phyloP scores from a whole-genome alignment of 1,284 basidiomycete genomes.

The Phellopilus nigrolimitatus region DNA sequence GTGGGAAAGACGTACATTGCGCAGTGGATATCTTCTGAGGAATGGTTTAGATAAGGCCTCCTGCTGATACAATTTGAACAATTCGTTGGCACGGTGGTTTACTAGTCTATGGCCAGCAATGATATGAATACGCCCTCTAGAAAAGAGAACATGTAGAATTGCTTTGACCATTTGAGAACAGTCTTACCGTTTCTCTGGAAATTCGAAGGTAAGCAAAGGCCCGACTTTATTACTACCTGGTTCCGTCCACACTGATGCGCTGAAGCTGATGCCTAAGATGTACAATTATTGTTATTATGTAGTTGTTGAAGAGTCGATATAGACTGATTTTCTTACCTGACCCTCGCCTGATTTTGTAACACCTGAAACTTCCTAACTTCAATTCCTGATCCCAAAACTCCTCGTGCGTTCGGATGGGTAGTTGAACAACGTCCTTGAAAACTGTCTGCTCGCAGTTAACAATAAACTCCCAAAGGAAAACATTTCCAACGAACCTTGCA shows the following conservation, averaged over 20 bases:
- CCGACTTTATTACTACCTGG: neutral
- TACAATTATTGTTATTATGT: neutral
- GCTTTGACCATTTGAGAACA: constrained; percentile 23
- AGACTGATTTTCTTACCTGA: constrained; percentile 23
- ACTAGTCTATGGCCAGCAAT: constrained; percentile 39
- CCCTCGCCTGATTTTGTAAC: constrained; percentile 22
- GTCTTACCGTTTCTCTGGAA: constrained; percentile 53
- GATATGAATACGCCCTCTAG: constrained; percentile 60
- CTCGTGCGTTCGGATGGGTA: neutral
- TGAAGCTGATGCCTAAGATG: neutral
- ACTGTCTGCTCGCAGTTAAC: neutral
- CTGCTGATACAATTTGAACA: constrained; percentile 59
- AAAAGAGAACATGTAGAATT: neutral
- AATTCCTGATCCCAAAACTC: constrained; percentile 17
- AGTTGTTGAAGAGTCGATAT: neutral
- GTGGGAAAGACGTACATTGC: constrained; percentile 42
- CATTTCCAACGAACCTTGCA: constrained; percentile 38
- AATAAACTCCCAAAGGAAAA: constrained; percentile 5
- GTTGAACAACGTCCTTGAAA: neutral
- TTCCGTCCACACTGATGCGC: neutral
- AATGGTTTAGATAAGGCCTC: constrained; percentile 61
- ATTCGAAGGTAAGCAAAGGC: constrained; percentile 26
- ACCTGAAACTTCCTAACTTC: constrained; percentile 18
- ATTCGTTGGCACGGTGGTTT: constrained; percentile 44
- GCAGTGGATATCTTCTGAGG: constrained; percentile 58